Evolutionary conservation across 1,139 yeast species (phyloP).

Genomic region (Tardiomyces depauwii): DNA sequence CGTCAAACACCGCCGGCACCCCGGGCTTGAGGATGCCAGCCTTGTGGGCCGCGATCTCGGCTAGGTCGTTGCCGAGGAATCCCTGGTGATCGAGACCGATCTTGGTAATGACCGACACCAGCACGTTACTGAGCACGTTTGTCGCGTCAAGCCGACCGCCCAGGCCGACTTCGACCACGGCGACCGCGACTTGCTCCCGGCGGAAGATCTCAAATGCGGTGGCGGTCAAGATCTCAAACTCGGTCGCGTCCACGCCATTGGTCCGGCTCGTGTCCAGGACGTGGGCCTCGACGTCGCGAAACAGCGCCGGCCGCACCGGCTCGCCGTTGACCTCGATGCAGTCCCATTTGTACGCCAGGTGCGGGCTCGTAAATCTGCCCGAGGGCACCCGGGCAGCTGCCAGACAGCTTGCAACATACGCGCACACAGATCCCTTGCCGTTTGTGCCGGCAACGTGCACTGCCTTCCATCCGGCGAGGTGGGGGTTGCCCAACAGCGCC

Average conservation of each 20-base stretch:
- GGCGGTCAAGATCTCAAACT: constrained; percentile 76
- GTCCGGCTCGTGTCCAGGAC: constrained; percentile 30
- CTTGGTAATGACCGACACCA: constrained; percentile 69
- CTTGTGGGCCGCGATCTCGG: constrained; percentile 60
- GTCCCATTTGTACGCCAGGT: constrained; percentile 60
- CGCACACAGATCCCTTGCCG: constrained; percentile 87
- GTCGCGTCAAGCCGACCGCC: constrained; percentile 90
- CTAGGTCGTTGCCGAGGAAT: constrained; percentile 54
- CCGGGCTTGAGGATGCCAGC: constrained; percentile 67
- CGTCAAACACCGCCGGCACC: constrained; percentile 63
- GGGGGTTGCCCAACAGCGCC: constrained; percentile 58
- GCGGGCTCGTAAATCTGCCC: constrained; percentile 87
- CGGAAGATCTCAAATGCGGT: constrained; percentile 70
- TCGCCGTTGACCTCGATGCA: constrained; percentile 55
- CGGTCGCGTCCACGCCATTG: constrained; percentile 55
- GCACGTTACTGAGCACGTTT: constrained; percentile 37
- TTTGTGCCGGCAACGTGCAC: constrained; percentile 90
- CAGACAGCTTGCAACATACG: constrained; percentile 59
- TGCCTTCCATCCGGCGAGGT: constrained; percentile 38
- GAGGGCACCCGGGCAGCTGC: constrained; percentile 37
- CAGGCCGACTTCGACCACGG: constrained; percentile 79
- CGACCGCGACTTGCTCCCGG: constrained; percentile 48
- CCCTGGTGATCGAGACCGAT: constrained; percentile 78
- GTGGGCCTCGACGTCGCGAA: constrained; percentile 32
- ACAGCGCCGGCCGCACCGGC: constrained; percentile 40